Base-by-base conservation (phyloP, 768 basidiomycete species). In the Tylopilus sp. region DNA sequence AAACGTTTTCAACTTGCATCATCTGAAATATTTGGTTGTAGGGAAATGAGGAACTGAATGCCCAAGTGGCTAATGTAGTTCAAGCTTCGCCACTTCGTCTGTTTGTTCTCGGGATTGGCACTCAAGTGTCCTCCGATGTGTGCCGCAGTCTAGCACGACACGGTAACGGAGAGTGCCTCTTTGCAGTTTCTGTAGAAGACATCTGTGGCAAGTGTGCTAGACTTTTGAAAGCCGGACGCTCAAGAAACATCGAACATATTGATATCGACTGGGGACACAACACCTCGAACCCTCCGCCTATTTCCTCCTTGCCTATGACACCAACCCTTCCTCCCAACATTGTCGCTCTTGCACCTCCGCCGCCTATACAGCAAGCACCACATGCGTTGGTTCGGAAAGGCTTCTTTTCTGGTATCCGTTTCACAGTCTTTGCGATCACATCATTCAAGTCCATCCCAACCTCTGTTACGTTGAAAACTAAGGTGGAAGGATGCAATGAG, bases 61-160 rank as follows among this genome's bases (percentile, higher is more conserved):
- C 71, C 31, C 44, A 45, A 6, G 28, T 9, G 1, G 44, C 65
- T 3, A 45, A 53, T 2, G 75, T 73, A 17, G 70, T 80, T 7
- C 48, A 23, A 2, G 48, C 47, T n/a, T 64, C 75, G 23, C 43
- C 63, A 2, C 33, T 55, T 0, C 79, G 81, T 8, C 70, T 84
- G 4, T 86, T 83, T 51, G 71, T 75, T 9, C 73, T 86, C 2
- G 83, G 83, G 1, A 81, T 86, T 13, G 84, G 85, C 12, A 44
- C 67, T 21, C 57, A 54, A 0, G 74, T 77, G 3, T 82, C 82
- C 3, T 78, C 71, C 4, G 77, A 71, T 0, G 70, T 79, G 57
- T 80, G 79, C 56, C 73, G 79, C 53, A 65, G 73, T 4, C 76
- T 86, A n/a, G 82, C 84, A 1, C 63, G 69, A 17, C 71, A 70